Percentiles rank a stretch among this genome's conserved stretches.
These are phyloP conservation scores for Didymella pinodella DNA, from an alignment of 2,329 filamentous ascomycete species.

Conservation along the genomic window DNA sequence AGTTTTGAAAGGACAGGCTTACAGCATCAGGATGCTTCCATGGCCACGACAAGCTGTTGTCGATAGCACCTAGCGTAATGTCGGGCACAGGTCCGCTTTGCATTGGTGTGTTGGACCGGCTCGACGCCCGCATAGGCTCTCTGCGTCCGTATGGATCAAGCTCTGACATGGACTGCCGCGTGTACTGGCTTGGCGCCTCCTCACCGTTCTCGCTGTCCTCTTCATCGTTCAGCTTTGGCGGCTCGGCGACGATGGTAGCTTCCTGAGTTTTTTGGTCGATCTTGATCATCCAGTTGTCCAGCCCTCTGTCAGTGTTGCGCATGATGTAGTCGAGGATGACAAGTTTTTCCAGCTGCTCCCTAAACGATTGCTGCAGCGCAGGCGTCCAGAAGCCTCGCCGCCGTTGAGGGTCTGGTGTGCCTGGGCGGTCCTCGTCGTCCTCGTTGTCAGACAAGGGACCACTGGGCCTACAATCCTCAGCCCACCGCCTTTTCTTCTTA, in stretches of 20 bases:
- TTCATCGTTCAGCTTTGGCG: conserved; percentile 69
- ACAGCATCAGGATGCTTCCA: conserved; percentile 98
- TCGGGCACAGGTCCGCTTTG: conserved; percentile 61
- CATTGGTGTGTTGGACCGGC: conserved; percentile 64
- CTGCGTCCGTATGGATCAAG: conserved; percentile 74
- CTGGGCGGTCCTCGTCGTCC: conserved; percentile 60
- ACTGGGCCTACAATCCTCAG: conserved; percentile 79
- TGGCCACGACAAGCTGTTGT: conserved; percentile 97
- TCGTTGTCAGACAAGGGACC: conserved; percentile 67
- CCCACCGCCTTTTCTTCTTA: conserved; percentile 73
- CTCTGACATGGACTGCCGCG: conserved; percentile 69
- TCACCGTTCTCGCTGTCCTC: conserved; percentile 47
- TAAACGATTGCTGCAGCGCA: conserved; percentile 84
- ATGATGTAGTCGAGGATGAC: conserved; percentile 99
- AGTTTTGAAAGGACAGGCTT: conserved; percentile 40
- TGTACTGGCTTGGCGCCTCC: conserved; percentile 58
- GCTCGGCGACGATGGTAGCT: conserved; percentile 86
- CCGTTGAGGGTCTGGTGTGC: conserved; percentile 44
- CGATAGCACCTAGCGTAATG: conserved; percentile 88
- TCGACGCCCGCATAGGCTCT: conserved; percentile 81
- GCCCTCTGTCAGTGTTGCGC: conserved; percentile 94
- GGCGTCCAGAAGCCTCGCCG: conserved; percentile 84
- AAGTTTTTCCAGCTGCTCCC: conserved; percentile 94
- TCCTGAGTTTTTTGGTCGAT: conserved; percentile 85
- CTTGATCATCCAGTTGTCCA: conserved; percentile 99